Conservation (phyloP, 352 stramenopile species). For the Pythium brachiatum region DNA sequence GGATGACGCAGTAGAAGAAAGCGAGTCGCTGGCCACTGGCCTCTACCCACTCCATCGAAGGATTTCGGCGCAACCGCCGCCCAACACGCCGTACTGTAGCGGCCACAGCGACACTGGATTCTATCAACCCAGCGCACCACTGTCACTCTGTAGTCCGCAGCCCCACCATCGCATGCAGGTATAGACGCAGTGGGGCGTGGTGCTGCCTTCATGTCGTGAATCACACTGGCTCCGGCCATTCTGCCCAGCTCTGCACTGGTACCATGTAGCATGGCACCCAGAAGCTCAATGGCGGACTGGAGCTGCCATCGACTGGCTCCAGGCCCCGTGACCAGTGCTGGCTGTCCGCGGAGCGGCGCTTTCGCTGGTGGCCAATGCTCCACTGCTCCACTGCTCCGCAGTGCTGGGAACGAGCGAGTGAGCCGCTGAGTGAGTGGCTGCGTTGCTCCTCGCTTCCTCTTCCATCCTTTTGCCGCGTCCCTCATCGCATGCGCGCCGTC, state of each 20-base stretch:
- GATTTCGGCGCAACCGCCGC: neutral
- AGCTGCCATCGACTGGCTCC: neutral
- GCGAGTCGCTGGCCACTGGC: neutral
- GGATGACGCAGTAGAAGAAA: neutral
- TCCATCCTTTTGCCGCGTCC: conserved; percentile 9
- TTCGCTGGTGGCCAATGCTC: neutral
- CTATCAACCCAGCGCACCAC: neutral
- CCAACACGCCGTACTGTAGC: neutral
- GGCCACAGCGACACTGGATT: neutral
- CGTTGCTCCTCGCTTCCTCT: conserved; percentile 4
- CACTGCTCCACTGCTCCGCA: too few relatives aligned
- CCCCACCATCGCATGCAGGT: neutral
- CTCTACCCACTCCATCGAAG: neutral
- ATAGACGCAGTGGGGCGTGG: too few relatives aligned
- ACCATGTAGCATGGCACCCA: too few relatives aligned
- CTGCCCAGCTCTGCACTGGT: too few relatives aligned
- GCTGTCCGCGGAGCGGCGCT: neutral
- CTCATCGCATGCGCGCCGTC: conserved; percentile 5
- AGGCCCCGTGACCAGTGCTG: neutral
- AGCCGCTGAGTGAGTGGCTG: neutral
- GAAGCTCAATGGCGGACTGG: neutral
- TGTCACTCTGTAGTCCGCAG: too few relatives aligned
- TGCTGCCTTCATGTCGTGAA: too few relatives aligned
- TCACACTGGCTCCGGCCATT: neutral
- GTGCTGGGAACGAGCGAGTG: too few relatives aligned